Percentiles rank a stretch among this genome's conserved stretches.
Conservation (phyloP, 495 filamentous ascomycete species). For the Cryomyces antarcticus region DNA sequence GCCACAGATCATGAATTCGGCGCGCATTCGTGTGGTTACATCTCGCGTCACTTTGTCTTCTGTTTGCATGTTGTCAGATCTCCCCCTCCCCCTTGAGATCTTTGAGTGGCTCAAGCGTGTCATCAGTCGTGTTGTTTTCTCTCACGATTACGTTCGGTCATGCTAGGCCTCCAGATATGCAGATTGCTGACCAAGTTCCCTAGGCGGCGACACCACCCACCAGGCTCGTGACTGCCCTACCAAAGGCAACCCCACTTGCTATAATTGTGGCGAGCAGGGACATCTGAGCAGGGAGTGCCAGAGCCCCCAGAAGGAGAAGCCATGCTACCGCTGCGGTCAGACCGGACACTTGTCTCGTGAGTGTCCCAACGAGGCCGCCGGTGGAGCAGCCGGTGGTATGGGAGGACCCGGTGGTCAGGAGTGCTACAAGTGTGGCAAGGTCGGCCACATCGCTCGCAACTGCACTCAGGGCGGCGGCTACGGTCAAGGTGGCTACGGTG, state of each 20-base stretch:
- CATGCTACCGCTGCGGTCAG: slow-evolving; percentile 84
- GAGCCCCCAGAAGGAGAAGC: slow-evolving; percentile 76
- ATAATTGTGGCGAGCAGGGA: slow-evolving; percentile 69
- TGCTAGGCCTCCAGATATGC: too few relatives aligned
- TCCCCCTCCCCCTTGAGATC: not conserved
- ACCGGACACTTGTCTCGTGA: slow-evolving; percentile 87
- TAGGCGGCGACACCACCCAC: slow-evolving; percentile 59
- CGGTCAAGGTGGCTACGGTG: slow-evolving; percentile 10
- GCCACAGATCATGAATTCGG: too few relatives aligned
- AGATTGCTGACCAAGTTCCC: slow-evolving; percentile 9
- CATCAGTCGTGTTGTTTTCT: too few relatives aligned
- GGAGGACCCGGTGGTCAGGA: slow-evolving; percentile 36
- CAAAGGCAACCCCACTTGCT: slow-evolving; percentile 83
- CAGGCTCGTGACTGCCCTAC: slow-evolving; percentile 89
- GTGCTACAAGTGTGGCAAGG: slow-evolving; percentile 98
- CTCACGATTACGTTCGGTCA: too few relatives aligned
- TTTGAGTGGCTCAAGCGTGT: not conserved
- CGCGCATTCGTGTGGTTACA: too few relatives aligned
- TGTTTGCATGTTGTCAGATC: too few relatives aligned
- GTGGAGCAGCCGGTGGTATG: slow-evolving; percentile 24
- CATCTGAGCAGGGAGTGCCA: slow-evolving; percentile 94
- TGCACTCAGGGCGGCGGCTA: slow-evolving; percentile 47
- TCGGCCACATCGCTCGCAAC: slow-evolving; percentile 94
- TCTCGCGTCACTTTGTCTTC: too few relatives aligned
- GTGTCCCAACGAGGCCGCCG: slow-evolving; percentile 39